Evolutionary conservation across 441 rosid genomes (phyloP), one percentile per base, ranked within the genome.

Genomic region (Corymbia citriodora): DNA sequence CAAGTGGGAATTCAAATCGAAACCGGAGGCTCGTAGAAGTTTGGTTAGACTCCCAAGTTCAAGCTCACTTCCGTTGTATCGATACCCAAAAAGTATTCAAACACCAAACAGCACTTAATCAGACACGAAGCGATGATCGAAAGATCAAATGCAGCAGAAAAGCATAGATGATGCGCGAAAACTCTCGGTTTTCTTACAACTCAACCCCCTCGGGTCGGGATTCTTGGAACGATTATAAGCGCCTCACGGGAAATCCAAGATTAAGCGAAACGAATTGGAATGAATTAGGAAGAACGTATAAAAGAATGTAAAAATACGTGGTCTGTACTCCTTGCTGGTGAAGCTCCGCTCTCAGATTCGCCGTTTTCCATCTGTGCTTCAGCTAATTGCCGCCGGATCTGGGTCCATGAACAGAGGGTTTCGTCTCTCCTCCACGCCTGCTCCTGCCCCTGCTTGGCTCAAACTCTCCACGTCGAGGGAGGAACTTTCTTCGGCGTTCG

Each of bases 401-500:
- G 33, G 70, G 8, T 27, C 50, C 0, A 9, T 74, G 21, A 74
- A 36, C 50, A 74, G 79, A 89, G 91, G 89, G 45, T 88, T 86
- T 87, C 54, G 91, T 48, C 55, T 81, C 18, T 85, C 94, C 55
- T 91, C 91, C 0, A 89, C 92, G 14, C 65, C 91, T 88, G 89
- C 93, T 89, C 33, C 33, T 33, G 81, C 63, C 90, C 93, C 90
- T 91, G 5, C 1, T 91, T 92, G 89, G 92, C 94, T 6, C 94
- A 90, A 90, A 92, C 61, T 81, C 50, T 81, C 49, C 8, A 65
- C 9, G 27, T 0, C 9, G 85, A 79, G n/a, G 85, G 65, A 90
- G 74, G 94, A 93, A 91, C 93, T 90, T 55, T 91, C 94, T 49
- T 88, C 87, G 21, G 89, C 90, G 89, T 90, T 93, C 86, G 93